Percentiles rank a stretch among this genome's conserved stretches.
Evolutionary conservation across 2,329 filamentous ascomycete species (phyloP).

Genomic region (Ampelomyces quisqualis): DNA sequence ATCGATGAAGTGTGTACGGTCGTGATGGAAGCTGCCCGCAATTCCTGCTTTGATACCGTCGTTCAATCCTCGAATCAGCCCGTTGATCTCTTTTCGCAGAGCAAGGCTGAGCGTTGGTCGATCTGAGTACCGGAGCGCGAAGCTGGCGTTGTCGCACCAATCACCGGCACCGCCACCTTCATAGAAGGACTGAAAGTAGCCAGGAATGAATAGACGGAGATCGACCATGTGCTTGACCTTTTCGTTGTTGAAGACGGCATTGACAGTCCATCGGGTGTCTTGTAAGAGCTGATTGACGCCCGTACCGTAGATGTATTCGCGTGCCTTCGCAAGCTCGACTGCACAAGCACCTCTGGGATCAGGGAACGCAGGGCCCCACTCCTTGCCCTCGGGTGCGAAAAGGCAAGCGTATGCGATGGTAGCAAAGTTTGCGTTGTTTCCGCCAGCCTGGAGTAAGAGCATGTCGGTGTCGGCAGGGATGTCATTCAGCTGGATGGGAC

Average conservation of each 20-base stretch:
- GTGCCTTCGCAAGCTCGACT: background rate
- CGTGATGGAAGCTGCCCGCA: background rate
- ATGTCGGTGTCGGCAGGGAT: background rate
- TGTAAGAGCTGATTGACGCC: background rate
- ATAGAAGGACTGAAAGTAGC: conserved; percentile 6
- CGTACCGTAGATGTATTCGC: background rate
- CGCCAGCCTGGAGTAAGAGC: background rate
- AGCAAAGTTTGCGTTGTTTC: background rate
- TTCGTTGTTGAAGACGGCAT: background rate
- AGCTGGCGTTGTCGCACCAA: conserved; percentile 4
- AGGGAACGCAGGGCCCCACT: background rate
- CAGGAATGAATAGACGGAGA: conserved; percentile 1
- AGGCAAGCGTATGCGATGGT: background rate
- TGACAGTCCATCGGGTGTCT: background rate
- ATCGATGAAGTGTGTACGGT: conserved; percentile 1
- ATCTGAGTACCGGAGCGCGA: background rate
- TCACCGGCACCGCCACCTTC: background rate
- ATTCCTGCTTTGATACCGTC: background rate
- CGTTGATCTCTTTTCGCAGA: conserved; percentile 5
- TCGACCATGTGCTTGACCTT: background rate
- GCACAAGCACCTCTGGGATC: background rate
- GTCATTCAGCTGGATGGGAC: background rate
- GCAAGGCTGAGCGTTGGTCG: background rate
- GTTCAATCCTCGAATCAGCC: background rate
- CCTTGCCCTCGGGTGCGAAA: background rate